These are phyloP conservation scores for Nephelium lappaceum DNA, from an alignment of 345 rosid species.

Conservation along the genomic window DNA sequence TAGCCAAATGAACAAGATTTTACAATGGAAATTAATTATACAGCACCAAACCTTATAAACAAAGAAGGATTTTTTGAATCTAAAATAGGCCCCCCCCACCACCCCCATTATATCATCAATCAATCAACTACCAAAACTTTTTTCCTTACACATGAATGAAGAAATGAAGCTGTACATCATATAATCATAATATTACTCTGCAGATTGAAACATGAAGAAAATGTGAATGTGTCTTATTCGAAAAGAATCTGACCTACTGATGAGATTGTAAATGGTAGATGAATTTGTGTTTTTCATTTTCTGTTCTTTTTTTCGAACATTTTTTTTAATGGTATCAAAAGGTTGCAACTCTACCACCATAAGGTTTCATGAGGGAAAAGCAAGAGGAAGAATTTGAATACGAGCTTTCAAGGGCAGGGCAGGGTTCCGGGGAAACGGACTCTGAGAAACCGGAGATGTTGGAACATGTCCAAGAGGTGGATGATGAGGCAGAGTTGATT, in stretches of 20 bases:
- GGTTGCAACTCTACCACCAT: slow-evolving; percentile 47
- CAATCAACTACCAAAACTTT: slow-evolving; percentile 46
- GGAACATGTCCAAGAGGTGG: slow-evolving; percentile 67
- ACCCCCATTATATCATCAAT: no score
- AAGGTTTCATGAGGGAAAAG: slow-evolving; percentile 24
- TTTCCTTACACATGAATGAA: slow-evolving; percentile 81
- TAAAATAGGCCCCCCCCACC: not conserved
- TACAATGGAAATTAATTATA: slow-evolving; percentile 17
- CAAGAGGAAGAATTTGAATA: slow-evolving; percentile 41
- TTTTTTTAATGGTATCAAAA: slow-evolving; percentile 38
- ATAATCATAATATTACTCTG: slow-evolving; percentile 35
- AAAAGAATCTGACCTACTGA: slow-evolving; percentile 53
- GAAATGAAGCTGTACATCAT: slow-evolving; percentile 82
- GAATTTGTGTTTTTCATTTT: slow-evolving; percentile 6
- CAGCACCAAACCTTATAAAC: slow-evolving; percentile 25
- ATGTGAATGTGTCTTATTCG: slow-evolving; percentile 41
- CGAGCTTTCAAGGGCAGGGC: slow-evolving; percentile 52
- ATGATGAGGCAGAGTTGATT: slow-evolving; percentile 34
- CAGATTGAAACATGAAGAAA: slow-evolving; percentile 36
- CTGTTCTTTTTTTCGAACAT: not conserved
- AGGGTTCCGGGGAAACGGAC: slow-evolving; percentile 68
- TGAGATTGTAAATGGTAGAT: slow-evolving; percentile 19
- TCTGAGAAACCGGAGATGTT: slow-evolving; percentile 72
- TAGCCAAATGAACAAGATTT: slow-evolving; percentile 13
- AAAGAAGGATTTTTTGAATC: slow-evolving; percentile 19